Evolutionary conservation across 2,329 filamentous ascomycete genomes (phyloP).

Genomic region (Phoma sp.): DNA sequence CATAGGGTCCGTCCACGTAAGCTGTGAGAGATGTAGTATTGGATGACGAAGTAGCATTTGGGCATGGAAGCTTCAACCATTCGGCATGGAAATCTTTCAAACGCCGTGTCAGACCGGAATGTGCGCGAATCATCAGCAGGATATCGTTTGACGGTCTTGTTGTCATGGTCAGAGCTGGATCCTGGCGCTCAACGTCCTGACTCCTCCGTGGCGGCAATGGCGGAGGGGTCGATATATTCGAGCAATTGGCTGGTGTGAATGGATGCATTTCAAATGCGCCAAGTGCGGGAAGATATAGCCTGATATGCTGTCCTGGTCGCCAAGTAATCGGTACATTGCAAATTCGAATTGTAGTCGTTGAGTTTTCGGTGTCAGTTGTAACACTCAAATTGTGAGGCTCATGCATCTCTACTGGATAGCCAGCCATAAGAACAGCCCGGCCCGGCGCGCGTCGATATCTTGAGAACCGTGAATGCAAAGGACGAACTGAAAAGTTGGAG

Average conservation of each 20-base stretch:
- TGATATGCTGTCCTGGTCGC: slow-evolving; percentile 40
- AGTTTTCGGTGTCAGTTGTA: slow-evolving; percentile 12
- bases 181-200: slow-evolving; percentile 22
- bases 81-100: slow-evolving; percentile 28
- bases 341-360: slow-evolving; percentile 30
- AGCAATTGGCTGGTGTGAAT: slow-evolving; percentile 40
- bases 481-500: slow-evolving; percentile 27
- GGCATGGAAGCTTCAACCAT: slow-evolving; percentile 37
- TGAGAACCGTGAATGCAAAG: slow-evolving; percentile 14
- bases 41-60: slow-evolving; percentile 28
- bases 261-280: slow-evolving; percentile 35
- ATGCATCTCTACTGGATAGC: slow-evolving; percentile 33
- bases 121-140: slow-evolving; percentile 29
- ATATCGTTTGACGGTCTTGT: slow-evolving; percentile 26
- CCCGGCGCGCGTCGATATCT: slow-evolving; percentile 15
- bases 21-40: slow-evolving; percentile 24
- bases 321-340: slow-evolving; percentile 31
- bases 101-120: slow-evolving; percentile 30
- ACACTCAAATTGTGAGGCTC: slow-evolving; percentile 11
- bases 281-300: slow-evolving; percentile 34
- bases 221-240: slow-evolving; percentile 14
- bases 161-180: neutral
- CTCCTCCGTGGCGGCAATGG: slow-evolving; percentile 18
- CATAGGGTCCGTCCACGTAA: slow-evolving; percentile 38
- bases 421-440: slow-evolving; percentile 24